Base-by-base conservation (phyloP, 257 asterid species). In the Primulina eburnea region DNA sequence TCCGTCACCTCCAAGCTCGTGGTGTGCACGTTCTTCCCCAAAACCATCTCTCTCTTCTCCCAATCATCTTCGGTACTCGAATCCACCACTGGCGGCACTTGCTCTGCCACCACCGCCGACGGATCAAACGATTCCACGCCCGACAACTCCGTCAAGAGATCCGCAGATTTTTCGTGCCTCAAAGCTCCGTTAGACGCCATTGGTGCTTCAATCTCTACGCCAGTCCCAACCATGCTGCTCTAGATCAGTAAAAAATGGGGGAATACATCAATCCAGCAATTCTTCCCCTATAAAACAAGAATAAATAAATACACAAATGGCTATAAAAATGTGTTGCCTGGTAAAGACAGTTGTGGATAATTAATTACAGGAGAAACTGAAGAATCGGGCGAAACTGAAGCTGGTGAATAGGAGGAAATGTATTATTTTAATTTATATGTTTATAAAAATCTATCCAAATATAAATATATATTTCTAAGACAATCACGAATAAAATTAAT, bases 1-100 rank as follows among this genome's bases (percentile, higher is more conserved):
- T 94, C 97, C 53, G 97, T 94, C 57, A 94, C 97, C 78, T 82
- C 94, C 70, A 87, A 73, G 81, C 89, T 83, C 72, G 80, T 75
- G 69, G 96, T 87, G 72, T 89, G 99, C 77, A 94, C 86, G 80
- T 93, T 93, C 80, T 80, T 68, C 65, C 99, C 99, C 21, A 93
- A 50, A 32, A 93, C 90, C 12, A 93, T 90, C 82, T 82, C 87
- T 57, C 95, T 83, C 87, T 73, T 60, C 55, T 38, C 81, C 0
- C 73, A 81, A 52, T 20, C 72, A 64, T 57, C 74, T 6, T 50
- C 79, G 28, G 55, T 43, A 1, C 65, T 52, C 32, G 76, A 62
- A 18, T 80, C 80, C 72, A 61, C 85, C 75, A 64, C 83, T 76
- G 78, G 68, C 67, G 91, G 95, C 60, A 85, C 83, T 50, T 79